Evolutionary conservation across 2,329 filamentous ascomycete species (phyloP).

Genomic region (Raffaelea albimanens): DNA sequence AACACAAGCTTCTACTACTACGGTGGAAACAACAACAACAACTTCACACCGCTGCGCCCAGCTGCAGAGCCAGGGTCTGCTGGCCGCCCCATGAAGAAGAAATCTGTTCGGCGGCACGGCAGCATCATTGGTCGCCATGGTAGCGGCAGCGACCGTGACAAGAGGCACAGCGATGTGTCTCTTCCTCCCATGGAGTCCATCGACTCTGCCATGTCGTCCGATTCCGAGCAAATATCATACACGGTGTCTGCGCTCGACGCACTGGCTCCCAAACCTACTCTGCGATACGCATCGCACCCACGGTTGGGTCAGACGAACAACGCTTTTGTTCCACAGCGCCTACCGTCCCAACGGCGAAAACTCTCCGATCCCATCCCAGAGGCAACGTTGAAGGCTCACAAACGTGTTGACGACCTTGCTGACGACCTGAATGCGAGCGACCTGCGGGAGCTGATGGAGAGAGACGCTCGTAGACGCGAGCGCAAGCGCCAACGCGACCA

Average conservation of each 20-base stretch:
- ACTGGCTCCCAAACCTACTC: constrained; percentile 76
- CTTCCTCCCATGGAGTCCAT: constrained; percentile 66
- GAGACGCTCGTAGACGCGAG: constrained; percentile 73
- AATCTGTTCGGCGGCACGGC: constrained; percentile 25
- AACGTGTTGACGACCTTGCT: constrained; percentile 62
- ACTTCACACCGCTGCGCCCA: constrained; percentile 55
- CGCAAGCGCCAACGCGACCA: constrained; percentile 61
- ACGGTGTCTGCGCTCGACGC: constrained; percentile 70
- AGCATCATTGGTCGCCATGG: constrained; percentile 24
- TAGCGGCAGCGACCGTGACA: constrained; percentile 6
- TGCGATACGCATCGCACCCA: constrained; percentile 62
- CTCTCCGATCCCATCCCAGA: constrained; percentile 48
- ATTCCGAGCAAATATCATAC: constrained; percentile 67
- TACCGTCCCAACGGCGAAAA: constrained; percentile 42
- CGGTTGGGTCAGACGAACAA: constrained; percentile 40
- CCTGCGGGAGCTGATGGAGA: constrained; percentile 79
- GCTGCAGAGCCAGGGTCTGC: constrained; percentile 49
- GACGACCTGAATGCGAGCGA: constrained; percentile 79
- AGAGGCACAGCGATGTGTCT: constrained; percentile 63
- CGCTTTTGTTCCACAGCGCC: constrained; percentile 34
- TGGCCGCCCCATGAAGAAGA: constrained; percentile 51
- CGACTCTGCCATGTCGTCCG: constrained; percentile 65
- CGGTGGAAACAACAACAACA: constrained; percentile 14
- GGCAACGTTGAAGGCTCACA: constrained; percentile 49
- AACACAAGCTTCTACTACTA: constrained; percentile 21